Evolutionary conservation across 1,284 basidiomycete genomes (phyloP).

Genomic region (Sporisorium scitamineum): DNA sequence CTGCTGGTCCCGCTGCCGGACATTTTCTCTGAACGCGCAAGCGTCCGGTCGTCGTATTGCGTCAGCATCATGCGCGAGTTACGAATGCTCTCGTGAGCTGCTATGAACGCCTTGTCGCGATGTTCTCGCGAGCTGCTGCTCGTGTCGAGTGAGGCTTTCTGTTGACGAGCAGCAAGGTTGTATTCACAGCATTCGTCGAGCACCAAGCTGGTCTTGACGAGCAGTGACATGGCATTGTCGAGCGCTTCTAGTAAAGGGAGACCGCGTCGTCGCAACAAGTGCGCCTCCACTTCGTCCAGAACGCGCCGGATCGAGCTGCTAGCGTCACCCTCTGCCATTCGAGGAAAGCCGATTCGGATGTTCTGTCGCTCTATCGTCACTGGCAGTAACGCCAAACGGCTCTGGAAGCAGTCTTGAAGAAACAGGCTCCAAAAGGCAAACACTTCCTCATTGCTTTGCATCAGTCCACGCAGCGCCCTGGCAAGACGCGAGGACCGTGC

Average conservation of each 20-base stretch:
- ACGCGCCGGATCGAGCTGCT: not conserved
- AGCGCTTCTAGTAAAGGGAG: constrained; percentile 9
- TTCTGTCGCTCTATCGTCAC: constrained; percentile 19
- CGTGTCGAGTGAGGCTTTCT: not conserved
- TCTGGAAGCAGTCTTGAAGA: constrained; percentile 38
- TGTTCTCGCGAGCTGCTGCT: not conserved
- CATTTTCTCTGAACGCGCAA: constrained; percentile 1
- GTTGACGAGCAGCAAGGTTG: constrained; percentile 3
- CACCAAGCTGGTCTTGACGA: constrained; percentile 28
- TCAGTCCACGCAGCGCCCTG: constrained; percentile 24
- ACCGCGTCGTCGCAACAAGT: constrained; percentile 17
- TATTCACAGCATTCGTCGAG: constrained; percentile 34
- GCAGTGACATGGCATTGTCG: constrained; percentile 26
- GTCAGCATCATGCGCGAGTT: constrained; percentile 38
- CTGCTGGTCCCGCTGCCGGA: not conserved
- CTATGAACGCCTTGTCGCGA: constrained; percentile 5
- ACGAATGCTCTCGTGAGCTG: constrained; percentile 28
- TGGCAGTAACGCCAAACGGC: constrained; percentile 14
- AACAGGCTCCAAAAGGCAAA: constrained; percentile 34
- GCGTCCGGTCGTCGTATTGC: constrained; percentile 23
- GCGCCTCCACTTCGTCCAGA: constrained; percentile 9
- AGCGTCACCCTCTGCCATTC: constrained; percentile 1
- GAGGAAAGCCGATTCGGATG: constrained; percentile 25
- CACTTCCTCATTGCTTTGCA: constrained; percentile 21
- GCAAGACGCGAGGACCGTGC: constrained; percentile 16